Evolutionary conservation across 345 rosid species (phyloP).

Genomic region (Tarenaya hassleriana): DNA sequence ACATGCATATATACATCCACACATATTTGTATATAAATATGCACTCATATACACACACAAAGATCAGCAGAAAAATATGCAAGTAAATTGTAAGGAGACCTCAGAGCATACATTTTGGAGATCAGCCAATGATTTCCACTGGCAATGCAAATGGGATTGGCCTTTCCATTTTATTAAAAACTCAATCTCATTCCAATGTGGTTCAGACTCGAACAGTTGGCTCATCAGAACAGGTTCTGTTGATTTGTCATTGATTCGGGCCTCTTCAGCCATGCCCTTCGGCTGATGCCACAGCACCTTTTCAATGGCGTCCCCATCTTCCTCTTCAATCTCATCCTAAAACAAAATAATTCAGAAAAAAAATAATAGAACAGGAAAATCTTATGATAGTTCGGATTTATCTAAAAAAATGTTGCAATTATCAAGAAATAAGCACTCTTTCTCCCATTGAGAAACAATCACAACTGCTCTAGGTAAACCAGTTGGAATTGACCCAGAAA

Average conservation of each 20-base stretch:
- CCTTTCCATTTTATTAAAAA: constrained; percentile 98
- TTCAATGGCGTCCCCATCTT: constrained; percentile 92
- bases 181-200: constrained; percentile 89
- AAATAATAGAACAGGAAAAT: constrained; percentile 4
- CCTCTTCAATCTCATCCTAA: constrained; percentile 94
- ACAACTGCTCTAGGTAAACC: constrained; percentile 2
- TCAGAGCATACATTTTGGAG: constrained; percentile 70
- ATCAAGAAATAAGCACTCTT: no score
- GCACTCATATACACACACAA: not conserved
- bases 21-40: not conserved
- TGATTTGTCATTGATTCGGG: constrained; percentile 48
- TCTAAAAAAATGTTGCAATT: no score
- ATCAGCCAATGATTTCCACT: constrained; percentile 80
- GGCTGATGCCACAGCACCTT: constrained; percentile 98
- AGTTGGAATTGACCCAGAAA: constrained; percentile 3
- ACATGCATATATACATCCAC: no score
- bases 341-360: constrained; percentile 17
- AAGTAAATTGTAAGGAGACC: constrained; percentile 4
- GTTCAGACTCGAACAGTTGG: constrained; percentile 67
- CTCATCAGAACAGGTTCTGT: constrained; percentile 64
- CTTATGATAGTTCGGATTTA: not conserved
- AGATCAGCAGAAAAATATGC: not conserved
- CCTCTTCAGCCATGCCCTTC: constrained; percentile 75
- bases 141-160: constrained; percentile 97
- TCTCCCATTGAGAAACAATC: no score